Percentiles rank a stretch among this genome's conserved stretches.
Conservation (phyloP, 192 early-diverging fungal species). For the Backusella macrospora region DNA sequence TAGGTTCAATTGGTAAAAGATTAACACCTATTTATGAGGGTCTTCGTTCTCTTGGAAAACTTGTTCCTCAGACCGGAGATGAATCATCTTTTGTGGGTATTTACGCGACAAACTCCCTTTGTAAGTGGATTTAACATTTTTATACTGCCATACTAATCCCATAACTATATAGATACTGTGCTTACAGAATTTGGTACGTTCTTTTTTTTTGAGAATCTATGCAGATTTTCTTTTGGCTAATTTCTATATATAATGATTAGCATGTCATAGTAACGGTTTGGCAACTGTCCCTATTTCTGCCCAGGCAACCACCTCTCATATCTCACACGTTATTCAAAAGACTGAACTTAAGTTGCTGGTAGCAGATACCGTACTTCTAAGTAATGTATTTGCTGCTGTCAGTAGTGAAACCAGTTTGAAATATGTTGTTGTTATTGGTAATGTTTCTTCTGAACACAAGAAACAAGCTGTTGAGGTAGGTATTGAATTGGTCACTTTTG, state of each 20-base stretch:
- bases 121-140: conserved; percentile 32
- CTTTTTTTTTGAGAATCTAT: not conserved
- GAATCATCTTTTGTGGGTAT: conserved; percentile 41
- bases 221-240: not conserved
- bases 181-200: conserved; percentile 19
- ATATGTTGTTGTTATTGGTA: conserved; percentile 33
- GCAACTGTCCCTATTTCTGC: conserved; percentile 37
- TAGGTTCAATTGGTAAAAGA: conserved; percentile 13
- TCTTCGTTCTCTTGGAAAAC: conserved; percentile 23
- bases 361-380: not conserved
- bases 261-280: conserved; percentile 30
- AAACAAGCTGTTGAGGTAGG: conserved; percentile 4
- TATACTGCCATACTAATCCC: not conserved
- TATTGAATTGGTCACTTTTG: conserved; percentile 26
- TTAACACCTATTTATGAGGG: conserved; percentile 12
- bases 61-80: conserved; percentile 30
- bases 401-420: conserved; percentile 12
- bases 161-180: conserved; percentile 20
- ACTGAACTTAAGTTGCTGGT: conserved; percentile 20
- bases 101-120: conserved; percentile 37
- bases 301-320: conserved; percentile 24
- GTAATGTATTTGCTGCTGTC: conserved; percentile 14
- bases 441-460: conserved; percentile 9
- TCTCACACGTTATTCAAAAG: conserved; percentile 29
- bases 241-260: not conserved